Percentiles rank a stretch among this genome's conserved stretches.
These are phyloP conservation scores for Erythrobasidium hasegawianum DNA, from an alignment of 1,284 basidiomycete species.

Conservation along the genomic window DNA sequence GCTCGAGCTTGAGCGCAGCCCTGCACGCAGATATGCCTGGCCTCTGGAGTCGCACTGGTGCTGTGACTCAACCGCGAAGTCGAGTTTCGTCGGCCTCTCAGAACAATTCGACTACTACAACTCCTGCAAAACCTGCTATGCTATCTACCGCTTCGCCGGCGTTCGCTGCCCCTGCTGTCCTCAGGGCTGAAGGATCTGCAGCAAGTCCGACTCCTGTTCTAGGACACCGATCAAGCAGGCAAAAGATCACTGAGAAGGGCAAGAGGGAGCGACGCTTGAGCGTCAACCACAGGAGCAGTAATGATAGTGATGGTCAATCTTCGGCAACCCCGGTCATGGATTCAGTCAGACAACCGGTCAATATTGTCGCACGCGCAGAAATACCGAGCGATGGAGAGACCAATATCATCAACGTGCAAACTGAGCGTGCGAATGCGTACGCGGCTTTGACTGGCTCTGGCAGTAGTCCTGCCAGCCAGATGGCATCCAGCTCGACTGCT, in stretches of 20 bases:
- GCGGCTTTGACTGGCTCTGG: conserved; percentile 11
- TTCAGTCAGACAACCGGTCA: too few species aligned
- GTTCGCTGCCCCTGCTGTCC: too few species aligned
- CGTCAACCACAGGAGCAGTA: too few species aligned
- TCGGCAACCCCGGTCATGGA: too few species aligned
- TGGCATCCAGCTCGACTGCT: too few species aligned
- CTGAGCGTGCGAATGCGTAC: conserved; percentile 11
- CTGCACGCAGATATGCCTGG: not conserved
- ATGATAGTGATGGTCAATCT: too few species aligned
- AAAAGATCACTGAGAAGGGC: not conserved
- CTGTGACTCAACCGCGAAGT: too few species aligned
- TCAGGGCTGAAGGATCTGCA: not conserved
- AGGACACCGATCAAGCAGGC: not conserved
- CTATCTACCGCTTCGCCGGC: not conserved
- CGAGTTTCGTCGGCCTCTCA: not conserved
- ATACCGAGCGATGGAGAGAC: too few species aligned
- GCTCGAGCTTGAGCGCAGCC: not conserved
- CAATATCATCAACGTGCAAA: too few species aligned
- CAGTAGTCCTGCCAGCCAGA: not conserved
- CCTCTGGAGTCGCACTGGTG: not conserved
- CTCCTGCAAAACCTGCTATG: not conserved
- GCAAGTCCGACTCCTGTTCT: not conserved
- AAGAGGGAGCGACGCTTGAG: not conserved
- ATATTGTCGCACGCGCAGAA: too few species aligned
- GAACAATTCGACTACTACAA: not conserved